These are phyloP conservation scores for Poa annua DNA, from an alignment of 176 grass and related monocot genomes.

Conservation along the genomic window DNA sequence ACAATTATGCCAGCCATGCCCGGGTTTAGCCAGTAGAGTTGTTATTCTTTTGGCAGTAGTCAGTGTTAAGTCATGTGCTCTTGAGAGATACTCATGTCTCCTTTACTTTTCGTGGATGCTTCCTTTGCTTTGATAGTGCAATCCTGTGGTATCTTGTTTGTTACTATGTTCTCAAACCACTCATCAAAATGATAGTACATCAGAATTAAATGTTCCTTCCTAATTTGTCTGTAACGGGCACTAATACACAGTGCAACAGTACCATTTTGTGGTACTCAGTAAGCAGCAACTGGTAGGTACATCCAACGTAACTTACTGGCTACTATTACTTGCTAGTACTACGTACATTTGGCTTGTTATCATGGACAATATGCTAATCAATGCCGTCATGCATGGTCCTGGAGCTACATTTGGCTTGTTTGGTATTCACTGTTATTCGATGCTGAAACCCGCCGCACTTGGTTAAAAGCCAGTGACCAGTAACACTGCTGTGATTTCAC, in stretches of 20 bases:
- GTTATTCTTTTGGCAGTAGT: conserved; percentile 42
- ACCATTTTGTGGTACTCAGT: conserved; percentile 26
- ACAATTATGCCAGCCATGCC: conserved; percentile 56
- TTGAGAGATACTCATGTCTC: conserved; percentile 24
- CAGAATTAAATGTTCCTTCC: conserved; percentile 33
- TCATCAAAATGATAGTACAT: conserved; percentile 15
- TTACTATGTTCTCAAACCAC: neutral
- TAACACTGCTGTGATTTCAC: conserved; percentile 19
- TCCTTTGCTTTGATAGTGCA: conserved; percentile 19
- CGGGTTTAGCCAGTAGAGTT: conserved; percentile 50
- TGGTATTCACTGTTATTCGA: neutral
- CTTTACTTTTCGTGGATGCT: conserved; percentile 41
- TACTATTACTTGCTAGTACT: neutral
- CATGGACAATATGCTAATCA: neutral
- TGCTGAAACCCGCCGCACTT: neutral
- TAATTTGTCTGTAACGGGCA: neutral
- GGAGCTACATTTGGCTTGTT: conserved; percentile 23
- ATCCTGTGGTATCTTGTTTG: neutral
- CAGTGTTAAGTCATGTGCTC: conserved; percentile 55
- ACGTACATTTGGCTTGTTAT: neutral
- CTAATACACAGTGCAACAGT: conserved; percentile 30
- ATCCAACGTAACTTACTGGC: conserved; percentile 37
- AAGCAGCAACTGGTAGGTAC: conserved; percentile 39
- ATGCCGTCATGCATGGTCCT: conserved; percentile 8
- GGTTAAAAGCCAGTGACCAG: neutral